Percentiles rank a stretch among this genome's conserved stretches.
These are phyloP conservation scores for Xylaria polymorpha DNA, from an alignment of 2,329 filamentous ascomycete species.

Conservation along the genomic window DNA sequence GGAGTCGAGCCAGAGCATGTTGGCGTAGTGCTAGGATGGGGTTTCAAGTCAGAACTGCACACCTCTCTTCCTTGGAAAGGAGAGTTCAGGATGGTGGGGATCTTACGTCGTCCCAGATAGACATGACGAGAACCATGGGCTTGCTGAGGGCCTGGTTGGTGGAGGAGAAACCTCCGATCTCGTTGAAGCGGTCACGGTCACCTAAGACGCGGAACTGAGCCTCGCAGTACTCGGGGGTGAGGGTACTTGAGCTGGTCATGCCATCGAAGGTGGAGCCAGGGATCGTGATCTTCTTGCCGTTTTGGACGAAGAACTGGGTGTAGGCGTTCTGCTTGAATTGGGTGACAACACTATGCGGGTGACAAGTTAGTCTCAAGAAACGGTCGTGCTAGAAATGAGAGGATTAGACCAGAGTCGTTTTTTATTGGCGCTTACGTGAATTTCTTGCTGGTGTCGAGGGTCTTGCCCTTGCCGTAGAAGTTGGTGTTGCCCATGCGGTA, in stretches of 20 bases:
- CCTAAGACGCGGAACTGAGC: constrained; percentile 64
- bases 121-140: constrained; percentile 73
- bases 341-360: constrained; percentile 61
- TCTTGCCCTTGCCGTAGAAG: constrained; percentile 70
- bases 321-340: constrained; percentile 63
- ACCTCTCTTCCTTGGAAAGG: neutral
- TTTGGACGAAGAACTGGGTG: constrained; percentile 69
- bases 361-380: constrained; percentile 11
- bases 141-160: constrained; percentile 64
- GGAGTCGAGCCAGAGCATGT: constrained; percentile 72
- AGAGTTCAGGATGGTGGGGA: neutral
- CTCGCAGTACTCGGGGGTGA: constrained; percentile 68
- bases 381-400: neutral
- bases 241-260: constrained; percentile 47
- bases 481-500: constrained; percentile 70
- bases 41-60: constrained; percentile 29
- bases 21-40: constrained; percentile 57
- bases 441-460: constrained; percentile 66
- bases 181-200: constrained; percentile 63
- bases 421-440: constrained; percentile 58
- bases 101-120: constrained; percentile 67
- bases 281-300: constrained; percentile 63
- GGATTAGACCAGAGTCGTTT: no score
- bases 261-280: constrained; percentile 48
- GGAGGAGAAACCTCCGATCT: constrained; percentile 63